Conservation (phyloP, 345 rosid species). For the Raphanus raphanistrum region DNA sequence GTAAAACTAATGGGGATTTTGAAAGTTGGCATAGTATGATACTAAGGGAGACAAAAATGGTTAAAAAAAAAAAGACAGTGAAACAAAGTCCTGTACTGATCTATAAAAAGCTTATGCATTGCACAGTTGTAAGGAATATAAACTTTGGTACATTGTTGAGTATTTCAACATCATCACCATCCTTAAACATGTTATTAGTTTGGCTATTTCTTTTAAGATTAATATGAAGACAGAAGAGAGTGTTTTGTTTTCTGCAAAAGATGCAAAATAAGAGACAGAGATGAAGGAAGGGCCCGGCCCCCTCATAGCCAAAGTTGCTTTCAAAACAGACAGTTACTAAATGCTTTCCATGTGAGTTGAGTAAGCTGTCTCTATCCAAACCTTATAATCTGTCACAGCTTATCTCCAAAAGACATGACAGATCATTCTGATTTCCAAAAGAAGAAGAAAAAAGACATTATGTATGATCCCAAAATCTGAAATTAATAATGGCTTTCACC, state of each 20-base stretch:
- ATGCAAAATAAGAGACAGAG: background rate
- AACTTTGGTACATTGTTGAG: background rate
- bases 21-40: background rate
- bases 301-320: conserved; percentile 8
- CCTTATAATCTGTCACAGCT: conserved; percentile 19
- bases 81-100: background rate
- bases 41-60: background rate
- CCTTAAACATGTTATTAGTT: background rate
- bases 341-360: conserved; percentile 26
- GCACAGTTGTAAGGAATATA: background rate
- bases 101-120: background rate
- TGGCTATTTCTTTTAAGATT: background rate
- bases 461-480: background rate
- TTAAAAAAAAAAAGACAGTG: background rate
- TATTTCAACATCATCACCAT: background rate
- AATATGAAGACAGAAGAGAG: background rate
- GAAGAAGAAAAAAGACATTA: conserved; percentile 13
- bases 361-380: conserved; percentile 26
- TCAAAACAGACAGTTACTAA: conserved; percentile 24
- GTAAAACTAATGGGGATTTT: background rate
- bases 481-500: conserved; percentile 9
- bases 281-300: conserved; percentile 5
- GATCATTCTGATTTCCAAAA: conserved; percentile 1
- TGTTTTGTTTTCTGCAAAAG: background rate
- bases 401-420: conserved; percentile 7